A percentile compares a stretch with the other conserved stretches of the same genome.
Conservation (phyloP, 306 rosid species). For the Inga oerstediana region DNA sequence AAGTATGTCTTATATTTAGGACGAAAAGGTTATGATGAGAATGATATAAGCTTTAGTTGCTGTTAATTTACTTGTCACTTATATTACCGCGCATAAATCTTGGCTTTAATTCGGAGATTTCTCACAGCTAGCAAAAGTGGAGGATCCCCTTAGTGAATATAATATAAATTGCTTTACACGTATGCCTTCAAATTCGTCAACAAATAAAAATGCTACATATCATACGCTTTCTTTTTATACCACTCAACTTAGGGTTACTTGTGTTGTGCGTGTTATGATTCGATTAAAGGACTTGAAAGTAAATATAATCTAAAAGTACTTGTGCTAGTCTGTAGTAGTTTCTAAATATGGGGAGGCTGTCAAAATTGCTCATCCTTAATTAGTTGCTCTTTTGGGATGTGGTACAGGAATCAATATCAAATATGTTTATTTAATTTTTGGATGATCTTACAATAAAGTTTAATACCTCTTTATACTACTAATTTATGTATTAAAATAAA, state of each 20-base stretch:
- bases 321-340: not conserved
- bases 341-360: not conserved
- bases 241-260: not conserved
- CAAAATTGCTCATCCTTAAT: not conserved
- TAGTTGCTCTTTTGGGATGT: slow-evolving; percentile 19
- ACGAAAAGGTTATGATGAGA: not conserved
- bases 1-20: too few species aligned
- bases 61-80: not conserved
- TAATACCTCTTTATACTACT: too few species aligned
- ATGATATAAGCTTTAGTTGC: not conserved
- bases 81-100: not conserved
- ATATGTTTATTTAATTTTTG: too few species aligned
- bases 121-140: not conserved
- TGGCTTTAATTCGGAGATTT: slow-evolving; percentile 10
- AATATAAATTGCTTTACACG: slow-evolving; percentile 22
- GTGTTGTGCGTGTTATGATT: not conserved
- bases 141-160: slow-evolving; percentile 1
- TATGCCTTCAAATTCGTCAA: not conserved
- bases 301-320: not conserved
- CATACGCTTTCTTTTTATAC: not conserved
- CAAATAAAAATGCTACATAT: too few species aligned
- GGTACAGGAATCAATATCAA: too few species aligned
- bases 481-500: too few species aligned
- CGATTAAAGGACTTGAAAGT: not conserved
- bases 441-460: too few species aligned